Evolutionary conservation across 2,329 filamentous ascomycete species (phyloP).

Genomic region (Boeremia lycopersici): DNA sequence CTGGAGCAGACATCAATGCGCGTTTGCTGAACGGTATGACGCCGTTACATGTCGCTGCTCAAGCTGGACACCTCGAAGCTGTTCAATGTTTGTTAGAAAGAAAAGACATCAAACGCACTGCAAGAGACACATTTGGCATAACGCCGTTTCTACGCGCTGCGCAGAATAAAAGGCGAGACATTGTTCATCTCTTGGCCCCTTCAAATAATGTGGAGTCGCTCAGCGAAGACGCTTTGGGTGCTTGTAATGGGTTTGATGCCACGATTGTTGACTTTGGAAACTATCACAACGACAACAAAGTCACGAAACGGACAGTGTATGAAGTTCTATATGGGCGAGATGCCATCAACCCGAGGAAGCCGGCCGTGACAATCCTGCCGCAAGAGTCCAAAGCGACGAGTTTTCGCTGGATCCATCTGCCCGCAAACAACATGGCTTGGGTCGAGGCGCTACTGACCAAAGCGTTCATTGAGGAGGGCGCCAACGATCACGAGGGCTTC

Average conservation of each 20-base stretch:
- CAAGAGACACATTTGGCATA: constrained; percentile 52
- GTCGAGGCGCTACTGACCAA: constrained; percentile 68
- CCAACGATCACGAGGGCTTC: constrained; percentile 67
- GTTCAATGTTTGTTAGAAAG: constrained; percentile 46
- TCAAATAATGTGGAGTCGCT: constrained; percentile 48
- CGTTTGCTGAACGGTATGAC: constrained; percentile 44
- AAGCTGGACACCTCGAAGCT: constrained; percentile 43
- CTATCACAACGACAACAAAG: constrained; percentile 44
- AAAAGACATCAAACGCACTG: constrained; percentile 44
- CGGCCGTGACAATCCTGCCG: constrained; percentile 46
- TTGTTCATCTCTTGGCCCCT: constrained; percentile 50
- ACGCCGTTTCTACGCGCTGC: constrained; percentile 53
- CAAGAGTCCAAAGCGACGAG: constrained; percentile 49
- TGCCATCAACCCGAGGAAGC: constrained; percentile 40
- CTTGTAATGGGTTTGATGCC: constrained; percentile 47
- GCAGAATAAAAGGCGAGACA: constrained; percentile 48
- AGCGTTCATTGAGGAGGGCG: constrained; percentile 67
- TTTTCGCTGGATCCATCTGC: constrained; percentile 55
- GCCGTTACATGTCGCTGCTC: constrained; percentile 47
- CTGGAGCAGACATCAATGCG: constrained; percentile 44
- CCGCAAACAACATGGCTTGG: constrained; percentile 63
- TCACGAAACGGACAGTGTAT: constrained; percentile 39
- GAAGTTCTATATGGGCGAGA: constrained; percentile 46
- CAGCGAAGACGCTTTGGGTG: constrained; percentile 42
- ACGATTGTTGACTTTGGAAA: constrained; percentile 50